Evolutionary conservation across 2,329 filamentous ascomycete species (phyloP), one percentile per base, ranked within the genome.

Genomic region (Ophiostoma australiae): DNA sequence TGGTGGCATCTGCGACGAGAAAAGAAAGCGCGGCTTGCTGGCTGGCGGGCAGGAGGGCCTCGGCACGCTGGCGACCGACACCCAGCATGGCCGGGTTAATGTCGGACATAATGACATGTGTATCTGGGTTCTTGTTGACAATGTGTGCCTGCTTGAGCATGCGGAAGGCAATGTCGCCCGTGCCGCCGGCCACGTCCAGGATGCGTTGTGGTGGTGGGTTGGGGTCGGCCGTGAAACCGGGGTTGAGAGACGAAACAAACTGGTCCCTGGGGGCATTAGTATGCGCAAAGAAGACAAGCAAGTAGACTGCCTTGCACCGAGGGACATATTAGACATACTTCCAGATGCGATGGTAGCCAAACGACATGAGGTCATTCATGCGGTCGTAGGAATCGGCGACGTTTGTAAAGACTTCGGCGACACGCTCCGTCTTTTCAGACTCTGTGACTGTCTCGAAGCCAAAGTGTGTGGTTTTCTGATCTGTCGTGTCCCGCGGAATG

Each of bases 361-460:
- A 87, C 8, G 95, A 98, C 95, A 99, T 99, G 75, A 98, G 86
- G 80, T 99, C 95, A 82, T 99, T 99, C 95, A 99, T 99, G 73
- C 90, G 91, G 81, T 99, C 95, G 82, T 99, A 99, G 23, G 91
- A 93, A 74, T 92, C 89, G 75, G 95, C 95, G 58, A 99, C 95
- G 75, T 91, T 97, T 80, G 92, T 94, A 83, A 99, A 99, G 72
- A 99, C 95, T 61, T 87, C 89, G 72, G 91, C 91, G 58, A 97
- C 94, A 85, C 82, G 80, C 75, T 84, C 77, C 65, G 82, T 83
- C 81, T 97, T 97, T 79, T 95, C 85, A 11, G 88, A 84, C 78
- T 96, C 92, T 20, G 91, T 88, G 58, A 97, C 86, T 61, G 92
- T 94, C 81, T 94, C 87, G 79, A 93, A 97, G 69, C 94, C 94